Conservation (phyloP, 1,284 basidiomycete species). For the Boletus semigastroideus region DNA sequence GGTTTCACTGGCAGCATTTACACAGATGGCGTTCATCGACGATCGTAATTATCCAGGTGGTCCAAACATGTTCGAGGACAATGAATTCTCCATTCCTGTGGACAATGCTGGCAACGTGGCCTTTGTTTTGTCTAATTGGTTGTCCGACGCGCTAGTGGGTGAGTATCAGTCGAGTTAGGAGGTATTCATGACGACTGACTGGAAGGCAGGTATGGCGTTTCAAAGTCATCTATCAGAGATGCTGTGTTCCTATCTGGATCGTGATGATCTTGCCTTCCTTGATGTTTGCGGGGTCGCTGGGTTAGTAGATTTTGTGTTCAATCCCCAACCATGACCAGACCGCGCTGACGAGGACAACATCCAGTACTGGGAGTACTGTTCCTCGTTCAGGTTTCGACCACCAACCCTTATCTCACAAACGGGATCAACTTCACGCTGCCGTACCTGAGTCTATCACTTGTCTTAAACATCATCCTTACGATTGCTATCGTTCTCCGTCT, state of each 20-base stretch:
- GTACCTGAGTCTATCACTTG: constrained; percentile 19
- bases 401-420: constrained; percentile 8
- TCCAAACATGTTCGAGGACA: constrained; percentile 13
- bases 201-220: constrained; percentile 30
- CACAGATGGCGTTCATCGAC: constrained; percentile 33
- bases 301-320: constrained; percentile 7
- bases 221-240: constrained; percentile 23
- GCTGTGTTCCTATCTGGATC: constrained; percentile 9
- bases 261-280: constrained; percentile 21
- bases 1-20: constrained; percentile 14
- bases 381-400: constrained; percentile 12
- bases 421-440: constrained; percentile 18
- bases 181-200: neutral
- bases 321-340: too few species aligned
- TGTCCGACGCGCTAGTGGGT: constrained; percentile 33
- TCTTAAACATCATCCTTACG: constrained; percentile 24
- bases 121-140: constrained; percentile 23
- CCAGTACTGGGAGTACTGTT: constrained; percentile 10
- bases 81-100: constrained; percentile 17
- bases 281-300: constrained; percentile 10
- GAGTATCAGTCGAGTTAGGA: neutral
- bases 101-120: constrained; percentile 8
- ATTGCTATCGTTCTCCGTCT: constrained; percentile 23
- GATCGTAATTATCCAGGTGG: constrained; percentile 33
- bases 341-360: neutral